Base-by-base conservation (phyloP, 768 basidiomycete species). In the Rhizopogon vinicolor region DNA sequence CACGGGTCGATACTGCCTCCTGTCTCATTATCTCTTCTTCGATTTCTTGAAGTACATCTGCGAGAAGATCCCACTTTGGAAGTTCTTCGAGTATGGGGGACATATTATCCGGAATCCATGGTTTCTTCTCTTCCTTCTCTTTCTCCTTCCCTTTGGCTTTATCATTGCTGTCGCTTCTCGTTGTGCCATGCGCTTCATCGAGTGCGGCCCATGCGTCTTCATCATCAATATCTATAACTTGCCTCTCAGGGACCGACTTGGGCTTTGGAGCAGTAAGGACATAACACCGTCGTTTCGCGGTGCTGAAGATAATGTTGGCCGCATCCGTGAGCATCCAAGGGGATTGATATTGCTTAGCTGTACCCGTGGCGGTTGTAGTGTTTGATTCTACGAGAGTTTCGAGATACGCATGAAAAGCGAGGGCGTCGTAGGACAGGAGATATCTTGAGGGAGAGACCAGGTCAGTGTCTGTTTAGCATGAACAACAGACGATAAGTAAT, bases 251-350 rank as follows among this genome's bases (percentile, higher is more conserved):
- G 10, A 55, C 29, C 42, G 62, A 62, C 25, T 62, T 56, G 7
- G 65, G 60, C 35, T 63, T 74, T 52, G 46, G 18, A 22, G 46
- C 18, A 6, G 65, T 72, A 46, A 84, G 74, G 3, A 78, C 77
- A 62, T 92, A 97, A 57, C 91, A 94, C n/a, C 94, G 74, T 18
- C 83, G 79, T 66, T 89, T 87, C 1, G 93, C 91, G 7, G 79
- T 78, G 58, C 82, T 80, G 66, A 98, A 91, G 33, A 99, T 89
- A 29, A 84, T 77, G 62, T 95, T 85, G 9, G 95, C 95, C 0
- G 93, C 87, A 58, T 97, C 93, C 7, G 91, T 94, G 53, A 93
- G 83, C 71, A 98, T 84, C 97, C 93, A 93, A 3, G 88, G 90
- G 3, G 86, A 87, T 55, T 86, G 86, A 58, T 93, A 79, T 58